Percentiles rank a stretch among this genome's conserved stretches.
Evolutionary conservation across 108 stramenopile genomes (phyloP).

Genomic region (Cyclotella baltica): DNA sequence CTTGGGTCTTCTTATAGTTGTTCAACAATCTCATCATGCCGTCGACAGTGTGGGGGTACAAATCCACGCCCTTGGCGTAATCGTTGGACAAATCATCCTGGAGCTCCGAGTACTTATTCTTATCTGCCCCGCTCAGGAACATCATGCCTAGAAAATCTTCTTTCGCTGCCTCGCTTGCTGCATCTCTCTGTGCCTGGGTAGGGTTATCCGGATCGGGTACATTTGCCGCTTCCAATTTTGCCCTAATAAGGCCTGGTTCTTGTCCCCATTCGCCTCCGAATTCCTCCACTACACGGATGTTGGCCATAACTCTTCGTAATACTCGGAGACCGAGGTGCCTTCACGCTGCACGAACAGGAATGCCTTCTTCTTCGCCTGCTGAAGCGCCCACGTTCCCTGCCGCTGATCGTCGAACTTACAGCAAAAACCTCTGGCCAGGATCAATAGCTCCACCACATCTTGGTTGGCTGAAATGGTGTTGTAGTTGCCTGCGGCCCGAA

Average conservation of each 20-base stretch:
- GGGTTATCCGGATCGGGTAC: background rate
- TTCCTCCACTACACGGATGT: background rate
- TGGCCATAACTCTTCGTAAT: background rate
- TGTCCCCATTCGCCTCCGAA: no score
- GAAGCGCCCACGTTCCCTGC: background rate
- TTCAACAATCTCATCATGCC: background rate
- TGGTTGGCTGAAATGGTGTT: background rate
- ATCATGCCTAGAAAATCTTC: background rate
- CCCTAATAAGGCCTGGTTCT: no score
- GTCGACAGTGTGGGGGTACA: slow-evolving; percentile 8
- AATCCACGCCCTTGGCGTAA: background rate
- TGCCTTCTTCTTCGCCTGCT: background rate
- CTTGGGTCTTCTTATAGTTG: slow-evolving; percentile 9
- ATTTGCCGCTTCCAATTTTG: background rate
- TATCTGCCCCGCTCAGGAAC: background rate
- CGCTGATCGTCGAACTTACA: slow-evolving; percentile 9
- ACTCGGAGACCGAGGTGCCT: background rate
- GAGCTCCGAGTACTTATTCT: background rate
- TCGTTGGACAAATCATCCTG: slow-evolving; percentile 9
- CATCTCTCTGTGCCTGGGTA: background rate
- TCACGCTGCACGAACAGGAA: background rate
- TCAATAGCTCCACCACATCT: background rate
- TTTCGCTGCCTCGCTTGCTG: background rate
- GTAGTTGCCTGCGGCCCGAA: background rate
- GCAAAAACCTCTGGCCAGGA: no score